A percentile compares a stretch with the other conserved stretches of the same genome.
These are phyloP conservation scores for Venturia nashicola DNA, from an alignment of 2,329 filamentous ascomycete genomes.

Conservation along the genomic window DNA sequence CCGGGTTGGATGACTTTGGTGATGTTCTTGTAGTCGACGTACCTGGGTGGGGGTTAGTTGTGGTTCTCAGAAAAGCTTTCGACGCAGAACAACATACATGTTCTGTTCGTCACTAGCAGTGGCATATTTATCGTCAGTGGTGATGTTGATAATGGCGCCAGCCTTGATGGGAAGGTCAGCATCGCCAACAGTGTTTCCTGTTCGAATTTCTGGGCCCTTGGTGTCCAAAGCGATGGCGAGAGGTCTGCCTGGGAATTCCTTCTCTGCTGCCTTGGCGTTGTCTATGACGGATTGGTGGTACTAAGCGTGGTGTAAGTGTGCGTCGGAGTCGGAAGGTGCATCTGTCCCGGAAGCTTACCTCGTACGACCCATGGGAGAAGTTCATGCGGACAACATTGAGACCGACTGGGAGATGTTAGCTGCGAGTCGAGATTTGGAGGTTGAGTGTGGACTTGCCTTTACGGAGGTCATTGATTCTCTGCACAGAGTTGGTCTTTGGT, in stretches of 20 bases:
- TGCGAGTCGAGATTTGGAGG: neutral
- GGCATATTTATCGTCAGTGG: constrained; percentile 88
- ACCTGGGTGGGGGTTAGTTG: constrained; percentile 40
- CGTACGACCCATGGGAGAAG: constrained; percentile 90
- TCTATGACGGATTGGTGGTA: constrained; percentile 99
- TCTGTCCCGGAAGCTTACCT: constrained; percentile 29
- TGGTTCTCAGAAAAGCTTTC: neutral
- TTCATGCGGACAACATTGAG: constrained; percentile 99
- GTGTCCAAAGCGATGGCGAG: constrained; percentile 87
- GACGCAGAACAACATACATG: constrained; percentile 53
- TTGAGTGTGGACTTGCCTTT: constrained; percentile 33
- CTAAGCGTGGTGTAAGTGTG: constrained; percentile 26
- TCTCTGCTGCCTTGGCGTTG: constrained; percentile 80
- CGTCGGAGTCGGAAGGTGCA: neutral
- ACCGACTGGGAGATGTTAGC: constrained; percentile 44
- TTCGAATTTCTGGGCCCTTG: constrained; percentile 79
- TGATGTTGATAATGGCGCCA: constrained; percentile 84
- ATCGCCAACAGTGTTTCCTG: constrained; percentile 60
- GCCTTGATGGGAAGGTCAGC: constrained; percentile 69
- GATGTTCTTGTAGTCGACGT: constrained; percentile 99
- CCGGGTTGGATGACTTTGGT: constrained; percentile 91
- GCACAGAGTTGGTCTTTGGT: constrained; percentile 95
- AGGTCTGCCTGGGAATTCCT: constrained; percentile 64
- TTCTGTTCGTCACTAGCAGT: constrained; percentile 76
- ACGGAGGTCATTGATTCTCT: constrained; percentile 93